Percentiles rank a stretch among this genome's conserved stretches.
Evolutionary conservation across 495 filamentous ascomycete species (phyloP).

Genomic region (Talaromyces wortmannii): DNA sequence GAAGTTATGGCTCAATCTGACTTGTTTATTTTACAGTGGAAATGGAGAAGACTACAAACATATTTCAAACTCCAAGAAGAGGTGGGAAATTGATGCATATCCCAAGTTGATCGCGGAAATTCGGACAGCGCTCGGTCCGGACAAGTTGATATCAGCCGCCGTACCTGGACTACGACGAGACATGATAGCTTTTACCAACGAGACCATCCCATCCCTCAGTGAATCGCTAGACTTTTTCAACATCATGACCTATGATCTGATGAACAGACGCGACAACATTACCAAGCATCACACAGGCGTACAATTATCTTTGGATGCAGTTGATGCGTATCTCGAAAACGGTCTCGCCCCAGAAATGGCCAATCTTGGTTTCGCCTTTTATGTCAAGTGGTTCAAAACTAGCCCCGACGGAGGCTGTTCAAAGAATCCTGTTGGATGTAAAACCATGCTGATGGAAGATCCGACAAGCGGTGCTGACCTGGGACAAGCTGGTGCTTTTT

Average conservation of each 20-base stretch:
- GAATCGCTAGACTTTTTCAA: constrained; percentile 64
- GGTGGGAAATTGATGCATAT: constrained; percentile 57
- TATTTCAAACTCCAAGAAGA: constrained; percentile 50
- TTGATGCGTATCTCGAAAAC: constrained; percentile 52
- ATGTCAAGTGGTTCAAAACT: constrained; percentile 66
- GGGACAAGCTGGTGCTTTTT: constrained; percentile 52
- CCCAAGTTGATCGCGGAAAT: constrained; percentile 54
- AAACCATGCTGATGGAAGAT: constrained; percentile 56
- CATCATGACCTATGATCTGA: constrained; percentile 74
- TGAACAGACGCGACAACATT: constrained; percentile 64
- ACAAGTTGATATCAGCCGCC: constrained; percentile 61
- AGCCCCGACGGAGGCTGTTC: constrained; percentile 31
- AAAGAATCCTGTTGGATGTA: constrained; percentile 50
- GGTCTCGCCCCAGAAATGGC: constrained; percentile 49
- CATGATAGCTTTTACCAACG: constrained; percentile 63
- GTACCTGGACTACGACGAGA: constrained; percentile 60
- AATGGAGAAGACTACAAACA: constrained; percentile 72
- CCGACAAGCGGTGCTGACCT: constrained; percentile 56
- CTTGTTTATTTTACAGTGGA: constrained; percentile 33
- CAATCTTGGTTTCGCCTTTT: constrained; percentile 70
- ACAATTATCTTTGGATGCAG: constrained; percentile 39
- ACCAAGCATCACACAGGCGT: constrained; percentile 63
- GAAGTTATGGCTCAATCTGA: background rate
- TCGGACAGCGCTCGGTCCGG: constrained; percentile 48
- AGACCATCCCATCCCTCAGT: constrained; percentile 55